Evolutionary conservation across 1,139 yeast genomes (phyloP).

Genomic region (Eremothecium cymbalariae): DNA sequence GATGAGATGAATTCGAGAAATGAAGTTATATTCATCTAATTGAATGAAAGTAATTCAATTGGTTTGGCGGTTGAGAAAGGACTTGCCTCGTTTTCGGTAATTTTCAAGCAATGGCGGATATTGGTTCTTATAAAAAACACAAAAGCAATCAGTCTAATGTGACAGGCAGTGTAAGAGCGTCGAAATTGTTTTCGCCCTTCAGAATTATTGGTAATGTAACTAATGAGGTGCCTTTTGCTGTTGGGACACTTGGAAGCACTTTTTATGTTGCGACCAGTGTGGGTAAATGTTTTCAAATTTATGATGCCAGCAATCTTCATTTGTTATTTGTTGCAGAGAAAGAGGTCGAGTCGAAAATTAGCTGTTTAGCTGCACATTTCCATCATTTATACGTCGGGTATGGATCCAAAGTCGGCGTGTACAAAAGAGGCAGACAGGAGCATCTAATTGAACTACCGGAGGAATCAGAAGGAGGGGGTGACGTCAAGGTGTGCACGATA

Average conservation of each 20-base stretch:
- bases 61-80: no score
- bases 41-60: no score
- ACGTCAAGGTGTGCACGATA: slow-evolving; percentile 40
- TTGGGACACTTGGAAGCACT: slow-evolving; percentile 82
- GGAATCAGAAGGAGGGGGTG: no score
- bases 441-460: slow-evolving; percentile 38
- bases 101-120: slow-evolving; percentile 5
- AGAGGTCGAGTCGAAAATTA: slow-evolving; percentile 64
- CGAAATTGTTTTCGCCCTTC: slow-evolving; percentile 50
- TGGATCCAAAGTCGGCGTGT: slow-evolving; percentile 65
- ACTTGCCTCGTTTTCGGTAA: no score
- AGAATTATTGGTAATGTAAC: slow-evolving; percentile 61
- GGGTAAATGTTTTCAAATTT: slow-evolving; percentile 84
- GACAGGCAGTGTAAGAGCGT: slow-evolving; percentile 17
- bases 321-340: slow-evolving; percentile 77
- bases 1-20: no score
- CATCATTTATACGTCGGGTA: slow-evolving; percentile 79
- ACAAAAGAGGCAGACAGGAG: slow-evolving; percentile 73
- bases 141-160: slow-evolving; percentile 21
- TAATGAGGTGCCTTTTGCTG: slow-evolving; percentile 74
- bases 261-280: slow-evolving; percentile 86
- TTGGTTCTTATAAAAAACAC: slow-evolving; percentile 25
- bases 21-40: no score
- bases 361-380: slow-evolving; percentile 68
- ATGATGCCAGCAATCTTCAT: slow-evolving; percentile 83